Evolutionary conservation across 257 asterid species (phyloP).

Genomic region (Gardenia jasminoides): DNA sequence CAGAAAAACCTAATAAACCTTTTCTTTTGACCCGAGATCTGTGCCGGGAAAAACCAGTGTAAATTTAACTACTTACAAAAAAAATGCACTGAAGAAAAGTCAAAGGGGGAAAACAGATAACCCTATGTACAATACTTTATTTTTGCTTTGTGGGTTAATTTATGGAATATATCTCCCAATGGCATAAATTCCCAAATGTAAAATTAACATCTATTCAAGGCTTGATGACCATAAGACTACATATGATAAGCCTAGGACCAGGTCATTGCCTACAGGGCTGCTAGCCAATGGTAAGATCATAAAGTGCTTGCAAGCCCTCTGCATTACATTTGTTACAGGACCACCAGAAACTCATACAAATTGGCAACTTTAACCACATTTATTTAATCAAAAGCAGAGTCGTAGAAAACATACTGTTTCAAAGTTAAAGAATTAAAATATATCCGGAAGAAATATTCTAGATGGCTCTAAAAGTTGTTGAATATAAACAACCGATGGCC

Average conservation of each 20-base stretch:
- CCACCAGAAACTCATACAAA: neutral
- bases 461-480: neutral
- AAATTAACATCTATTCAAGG: neutral
- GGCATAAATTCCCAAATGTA: neutral
- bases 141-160: neutral
- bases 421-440: neutral
- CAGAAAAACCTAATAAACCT: neutral
- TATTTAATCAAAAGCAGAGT: neutral
- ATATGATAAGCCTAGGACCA: neutral
- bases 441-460: neutral
- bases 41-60: neutral
- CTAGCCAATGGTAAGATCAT: neutral
- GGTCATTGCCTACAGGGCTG: neutral
- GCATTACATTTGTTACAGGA: neutral
- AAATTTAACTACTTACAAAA: neutral
- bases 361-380: neutral
- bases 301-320: neutral
- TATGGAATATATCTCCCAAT: neutral
- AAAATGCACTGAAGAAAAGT: neutral
- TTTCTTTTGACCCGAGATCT: neutral
- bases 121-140: neutral
- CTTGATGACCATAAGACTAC: neutral
- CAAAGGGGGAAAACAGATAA: neutral
- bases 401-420: too few species aligned
- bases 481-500: neutral